phyloP scores from a whole-genome alignment of 306 rosid genomes.

The Quercus aquifolioides region DNA sequence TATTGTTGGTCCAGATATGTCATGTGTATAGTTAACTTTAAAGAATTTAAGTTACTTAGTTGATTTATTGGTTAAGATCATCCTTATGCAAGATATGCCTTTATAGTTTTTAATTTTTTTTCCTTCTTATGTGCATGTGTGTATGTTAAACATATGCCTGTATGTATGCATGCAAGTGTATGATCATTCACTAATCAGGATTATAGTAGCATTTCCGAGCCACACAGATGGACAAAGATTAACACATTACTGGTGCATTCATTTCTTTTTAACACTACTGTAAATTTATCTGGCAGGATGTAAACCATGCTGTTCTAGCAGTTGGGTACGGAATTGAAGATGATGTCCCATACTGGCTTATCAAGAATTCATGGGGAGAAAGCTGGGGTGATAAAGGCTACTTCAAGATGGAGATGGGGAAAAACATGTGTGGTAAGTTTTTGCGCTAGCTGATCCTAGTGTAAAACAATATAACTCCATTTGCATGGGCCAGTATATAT shows the following conservation, averaged over 20 bases:
- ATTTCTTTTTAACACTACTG: not conserved
- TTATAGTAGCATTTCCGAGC: not conserved
- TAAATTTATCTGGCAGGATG: conserved; percentile 65
- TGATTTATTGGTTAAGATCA: too few relatives aligned
- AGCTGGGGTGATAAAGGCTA: conserved; percentile 89
- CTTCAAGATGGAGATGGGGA: conserved; percentile 94
- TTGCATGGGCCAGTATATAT: too few relatives aligned
- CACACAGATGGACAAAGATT: not conserved
- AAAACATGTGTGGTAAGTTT: conserved; percentile 95
- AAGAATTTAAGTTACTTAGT: not conserved
- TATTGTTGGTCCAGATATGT: too few relatives aligned
- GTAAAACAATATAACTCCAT: not conserved
- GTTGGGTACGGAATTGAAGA: conserved; percentile 89
- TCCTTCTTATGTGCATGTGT: not conserved
- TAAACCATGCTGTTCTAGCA: conserved; percentile 96
- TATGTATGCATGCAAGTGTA: too few relatives aligned
- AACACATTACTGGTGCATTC: not conserved
- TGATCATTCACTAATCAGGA: too few relatives aligned
- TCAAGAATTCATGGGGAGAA: conserved; percentile 90
- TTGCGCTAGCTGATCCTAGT: not conserved
- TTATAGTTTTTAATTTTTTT: not conserved
- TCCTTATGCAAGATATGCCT: not conserved
- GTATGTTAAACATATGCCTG: too few relatives aligned
- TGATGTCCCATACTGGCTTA: conserved; percentile 76
- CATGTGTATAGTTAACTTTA: too few relatives aligned